Conservation (phyloP, 345 rosid species). For the Punica granatum region DNA sequence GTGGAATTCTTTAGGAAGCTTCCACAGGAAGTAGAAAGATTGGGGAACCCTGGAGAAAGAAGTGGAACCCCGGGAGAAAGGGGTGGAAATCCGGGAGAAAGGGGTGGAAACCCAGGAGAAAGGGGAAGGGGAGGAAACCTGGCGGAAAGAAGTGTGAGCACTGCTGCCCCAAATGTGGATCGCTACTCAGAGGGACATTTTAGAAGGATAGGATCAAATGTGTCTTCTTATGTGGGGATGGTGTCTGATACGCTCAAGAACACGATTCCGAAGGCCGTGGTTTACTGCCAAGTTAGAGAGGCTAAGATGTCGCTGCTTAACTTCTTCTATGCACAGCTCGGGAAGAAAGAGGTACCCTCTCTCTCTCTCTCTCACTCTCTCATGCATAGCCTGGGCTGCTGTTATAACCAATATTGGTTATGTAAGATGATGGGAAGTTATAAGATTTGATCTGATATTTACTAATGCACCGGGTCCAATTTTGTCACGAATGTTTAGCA, state of each 20-base stretch:
- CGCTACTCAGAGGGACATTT: conserved; percentile 61
- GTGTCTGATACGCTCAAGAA: conserved; percentile 65
- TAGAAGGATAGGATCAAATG: conserved; percentile 67
- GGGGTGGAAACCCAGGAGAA: neutral
- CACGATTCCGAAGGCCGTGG: conserved; percentile 69
- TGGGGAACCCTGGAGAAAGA: conserved; percentile 4
- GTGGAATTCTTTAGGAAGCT: conserved; percentile 81
- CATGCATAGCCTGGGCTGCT: neutral
- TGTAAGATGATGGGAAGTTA: too few species aligned
- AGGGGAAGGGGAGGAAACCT: conserved; percentile 1
- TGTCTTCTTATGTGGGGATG: conserved; percentile 62
- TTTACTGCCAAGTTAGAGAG: conserved; percentile 71
- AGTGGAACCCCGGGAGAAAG: neutral
- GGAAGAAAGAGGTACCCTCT: conserved; percentile 53
- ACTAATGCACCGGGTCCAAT: neutral
- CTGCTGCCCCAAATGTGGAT: conserved; percentile 30
- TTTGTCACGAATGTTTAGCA: neutral
- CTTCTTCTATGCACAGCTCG: conserved; percentile 60
- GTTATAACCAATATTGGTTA: too few species aligned
- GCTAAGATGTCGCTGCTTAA: conserved; percentile 63
- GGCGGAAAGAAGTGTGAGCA: conserved; percentile 8
- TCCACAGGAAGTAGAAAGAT: conserved; percentile 61
- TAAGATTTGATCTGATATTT: too few species aligned
- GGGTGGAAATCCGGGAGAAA: conserved; percentile 3
- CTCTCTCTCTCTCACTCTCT: neutral